Conservation (phyloP, 176 grass and related monocot genomes). For the Cenchrus fungigraminus region DNA sequence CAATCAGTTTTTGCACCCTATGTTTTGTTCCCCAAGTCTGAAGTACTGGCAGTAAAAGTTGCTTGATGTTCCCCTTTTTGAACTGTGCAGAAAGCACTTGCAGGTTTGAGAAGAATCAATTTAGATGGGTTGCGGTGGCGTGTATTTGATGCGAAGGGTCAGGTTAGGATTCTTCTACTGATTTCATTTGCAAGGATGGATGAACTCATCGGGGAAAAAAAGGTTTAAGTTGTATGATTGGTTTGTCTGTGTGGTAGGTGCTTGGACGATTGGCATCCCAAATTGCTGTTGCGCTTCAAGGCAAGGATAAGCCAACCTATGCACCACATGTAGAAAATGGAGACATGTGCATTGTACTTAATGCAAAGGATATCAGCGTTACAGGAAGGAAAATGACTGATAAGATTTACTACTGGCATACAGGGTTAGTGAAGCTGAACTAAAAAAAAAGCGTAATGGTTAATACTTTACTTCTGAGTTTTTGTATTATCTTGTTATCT, state of each 20-base stretch:
- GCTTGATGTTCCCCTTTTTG: constrained; percentile 29
- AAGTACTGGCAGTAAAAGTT: background rate
- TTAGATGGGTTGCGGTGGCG: constrained; percentile 91
- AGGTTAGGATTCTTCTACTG: constrained; percentile 49
- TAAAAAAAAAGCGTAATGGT: background rate
- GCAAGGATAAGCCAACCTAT: constrained; percentile 97
- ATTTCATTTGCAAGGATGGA: background rate
- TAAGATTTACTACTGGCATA: constrained; percentile 97
- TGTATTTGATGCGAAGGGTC: constrained; percentile 95
- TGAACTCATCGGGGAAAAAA: background rate
- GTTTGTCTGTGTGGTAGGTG: constrained; percentile 51
- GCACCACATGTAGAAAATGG: constrained; percentile 84
- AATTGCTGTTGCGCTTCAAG: constrained; percentile 82
- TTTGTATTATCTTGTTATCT: constrained; percentile 19
- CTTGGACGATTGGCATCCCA: constrained; percentile 92
- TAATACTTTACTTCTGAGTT: background rate
- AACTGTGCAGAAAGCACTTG: constrained; percentile 82
- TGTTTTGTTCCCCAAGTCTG: background rate
- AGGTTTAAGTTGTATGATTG: background rate
- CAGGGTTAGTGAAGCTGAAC: constrained; percentile 59
- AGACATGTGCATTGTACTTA: constrained; percentile 94
- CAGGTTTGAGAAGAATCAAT: constrained; percentile 89
- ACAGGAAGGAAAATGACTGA: constrained; percentile 90
- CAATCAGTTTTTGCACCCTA: too few species aligned
- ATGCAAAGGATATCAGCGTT: constrained; percentile 88